Base-by-base conservation (phyloP, 2,329 filamentous ascomycete species). In the Grosmannia penicillata region DNA sequence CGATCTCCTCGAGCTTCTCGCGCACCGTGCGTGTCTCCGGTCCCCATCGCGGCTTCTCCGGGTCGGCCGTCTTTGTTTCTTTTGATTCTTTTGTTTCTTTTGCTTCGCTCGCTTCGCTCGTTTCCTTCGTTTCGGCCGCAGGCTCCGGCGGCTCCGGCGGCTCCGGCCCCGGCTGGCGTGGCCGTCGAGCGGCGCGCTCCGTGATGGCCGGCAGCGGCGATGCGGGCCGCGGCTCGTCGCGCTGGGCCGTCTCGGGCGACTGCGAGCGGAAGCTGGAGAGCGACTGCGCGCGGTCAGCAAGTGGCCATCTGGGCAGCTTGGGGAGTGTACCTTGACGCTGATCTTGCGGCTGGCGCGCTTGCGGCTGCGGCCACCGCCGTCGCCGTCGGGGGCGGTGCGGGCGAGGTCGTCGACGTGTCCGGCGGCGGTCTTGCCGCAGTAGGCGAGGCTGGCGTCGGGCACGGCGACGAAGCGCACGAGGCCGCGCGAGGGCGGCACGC, bases 381-480 rank as follows among this genome's bases (percentile, higher is more conserved):
- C 11, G 32, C 7, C 7, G 32, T 8, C 18, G 8, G 32, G 6
- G n/a, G n/a, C n/a, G n/a, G n/a, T n/a, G n/a, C n/a, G 47, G 27
- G 51, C 65, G 43, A 70, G 49, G 24, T 74, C 70, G 38, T 81
- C 72, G 33, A 84, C 73, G 48, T 82, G 75, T 11, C 75, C 73
- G 15, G 73, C 64, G 14, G 82, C 61, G 0, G 83, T 93, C 46
- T 65, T 75, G 10, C 82, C 78, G 38, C 78, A 77, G 37, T 68
- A 76, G 0, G 80, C 84, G 14, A 83, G 58, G 45, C 80, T 79
- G 40, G 84, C 78, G 49, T 89, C 82, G 0, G 69, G 55, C 5
- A 84, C 70, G 1, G 78, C 61, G 7, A 75, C 58, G 49, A 89
- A 94, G 25, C 77, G 75, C 40, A 94, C 59, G 25, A 86, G 66